Evolutionary conservation across 2,329 filamentous ascomycete genomes (phyloP).

Genomic region (Microcyclospora tardicrescens): DNA sequence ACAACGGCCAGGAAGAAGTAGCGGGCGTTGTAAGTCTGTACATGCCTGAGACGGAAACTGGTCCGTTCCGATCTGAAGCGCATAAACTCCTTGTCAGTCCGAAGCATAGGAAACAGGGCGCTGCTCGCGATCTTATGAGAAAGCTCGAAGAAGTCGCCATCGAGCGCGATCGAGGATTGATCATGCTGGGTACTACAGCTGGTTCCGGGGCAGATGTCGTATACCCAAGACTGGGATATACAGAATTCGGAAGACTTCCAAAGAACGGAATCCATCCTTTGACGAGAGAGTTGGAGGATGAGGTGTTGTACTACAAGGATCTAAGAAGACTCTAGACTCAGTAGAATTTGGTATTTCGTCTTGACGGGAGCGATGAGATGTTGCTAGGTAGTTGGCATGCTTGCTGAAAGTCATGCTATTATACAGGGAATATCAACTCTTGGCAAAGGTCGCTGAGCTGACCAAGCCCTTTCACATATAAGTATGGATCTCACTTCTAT

Average conservation of each 20-base stretch:
- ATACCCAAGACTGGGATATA: slow-evolving; percentile 45
- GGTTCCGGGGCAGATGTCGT: slow-evolving; percentile 41
- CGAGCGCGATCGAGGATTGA: slow-evolving; percentile 35
- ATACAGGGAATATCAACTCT: not conserved
- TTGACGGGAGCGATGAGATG: not conserved
- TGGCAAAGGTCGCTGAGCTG: not conserved
- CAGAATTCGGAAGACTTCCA: slow-evolving; percentile 42
- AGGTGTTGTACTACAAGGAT: slow-evolving; percentile 48
- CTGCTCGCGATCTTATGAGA: slow-evolving; percentile 39
- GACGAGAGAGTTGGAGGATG: slow-evolving; percentile 37
- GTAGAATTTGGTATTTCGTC: not conserved
- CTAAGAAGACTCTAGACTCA: slow-evolving; percentile 19
- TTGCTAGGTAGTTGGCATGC: not conserved
- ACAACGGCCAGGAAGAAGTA: slow-evolving; percentile 26
- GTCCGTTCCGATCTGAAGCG: slow-evolving; percentile 40
- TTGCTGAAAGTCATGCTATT: no score
- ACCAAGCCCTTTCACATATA: no score
- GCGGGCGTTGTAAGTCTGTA: slow-evolving; percentile 45
- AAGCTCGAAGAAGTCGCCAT: slow-evolving; percentile 44
- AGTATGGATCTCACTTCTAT: no score
- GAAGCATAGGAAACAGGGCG: slow-evolving; percentile 37
- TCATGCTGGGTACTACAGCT: slow-evolving; percentile 42
- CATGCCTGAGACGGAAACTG: slow-evolving; percentile 43
- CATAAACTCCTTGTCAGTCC: slow-evolving; percentile 47
- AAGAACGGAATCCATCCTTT: slow-evolving; percentile 38